Conservation (phyloP, 2,329 filamentous ascomycete genomes). For the Alternaria burnsii region DNA sequence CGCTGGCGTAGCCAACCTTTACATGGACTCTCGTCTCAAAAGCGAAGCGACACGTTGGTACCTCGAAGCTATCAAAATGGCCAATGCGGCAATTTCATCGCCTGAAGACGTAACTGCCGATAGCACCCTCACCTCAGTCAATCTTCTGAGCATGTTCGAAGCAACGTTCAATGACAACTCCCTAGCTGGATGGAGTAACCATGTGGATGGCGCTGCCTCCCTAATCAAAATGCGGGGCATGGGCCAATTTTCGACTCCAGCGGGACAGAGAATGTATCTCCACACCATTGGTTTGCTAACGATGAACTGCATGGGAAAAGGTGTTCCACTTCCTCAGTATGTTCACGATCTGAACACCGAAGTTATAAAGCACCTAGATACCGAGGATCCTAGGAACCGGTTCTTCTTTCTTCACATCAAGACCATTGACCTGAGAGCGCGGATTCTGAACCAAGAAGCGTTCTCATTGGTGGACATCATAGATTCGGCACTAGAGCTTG, state of each 20-base stretch:
- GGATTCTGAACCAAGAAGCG: conserved; percentile 27
- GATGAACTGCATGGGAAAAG: conserved; percentile 42
- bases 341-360: conserved; percentile 38
- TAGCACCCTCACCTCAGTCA: conserved; percentile 43
- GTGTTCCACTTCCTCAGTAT: conserved; percentile 32
- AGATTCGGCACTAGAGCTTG: conserved; percentile 36
- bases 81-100: conserved; percentile 41
- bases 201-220: conserved; percentile 47
- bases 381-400: conserved; percentile 31
- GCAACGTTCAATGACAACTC: conserved; percentile 42
- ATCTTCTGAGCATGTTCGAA: conserved; percentile 42
- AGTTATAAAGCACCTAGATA: conserved; percentile 29
- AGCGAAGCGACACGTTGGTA: conserved; percentile 44
- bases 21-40: conserved; percentile 35
- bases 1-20: conserved; percentile 42
- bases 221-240: conserved; percentile 45
- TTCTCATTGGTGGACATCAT: conserved; percentile 34
- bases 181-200: conserved; percentile 44
- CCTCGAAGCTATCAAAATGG: conserved; percentile 42
- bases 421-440: conserved; percentile 37
- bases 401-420: conserved; percentile 45
- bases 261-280: conserved; percentile 44
- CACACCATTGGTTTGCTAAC: conserved; percentile 39
- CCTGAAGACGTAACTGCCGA: conserved; percentile 40
- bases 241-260: conserved; percentile 38